Evolutionary conservation across 768 basidiomycete species (phyloP).

Genomic region (Rhizopogon vinicolor): DNA sequence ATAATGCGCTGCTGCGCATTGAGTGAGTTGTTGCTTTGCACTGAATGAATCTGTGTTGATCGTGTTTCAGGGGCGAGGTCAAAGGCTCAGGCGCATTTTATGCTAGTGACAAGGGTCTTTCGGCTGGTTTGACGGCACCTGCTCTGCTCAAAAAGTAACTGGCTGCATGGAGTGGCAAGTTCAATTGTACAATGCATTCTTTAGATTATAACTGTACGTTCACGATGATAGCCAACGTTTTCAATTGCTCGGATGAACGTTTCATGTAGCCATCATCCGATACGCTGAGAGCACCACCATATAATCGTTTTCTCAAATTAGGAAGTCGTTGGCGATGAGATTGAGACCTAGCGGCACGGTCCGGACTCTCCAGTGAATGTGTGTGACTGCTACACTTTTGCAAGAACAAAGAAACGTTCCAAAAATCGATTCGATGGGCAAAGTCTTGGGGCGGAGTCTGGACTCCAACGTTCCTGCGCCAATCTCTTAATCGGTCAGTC

Average conservation of each 20-base stretch:
- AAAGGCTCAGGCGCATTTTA: constrained; percentile 55
- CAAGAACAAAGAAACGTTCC: constrained; percentile 21
- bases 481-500: background rate
- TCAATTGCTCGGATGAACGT: background rate
- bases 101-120: constrained; percentile 77
- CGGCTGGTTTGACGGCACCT: constrained; percentile 70
- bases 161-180: background rate
- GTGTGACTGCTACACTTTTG: background rate
- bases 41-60: constrained; percentile 8
- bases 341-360: too few relatives aligned
- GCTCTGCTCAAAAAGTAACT: constrained; percentile 64
- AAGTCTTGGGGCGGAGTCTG: too few relatives aligned
- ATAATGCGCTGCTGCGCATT: constrained; percentile 86
- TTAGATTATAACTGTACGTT: constrained; percentile 22
- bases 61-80: constrained; percentile 65
- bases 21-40: constrained; percentile 50
- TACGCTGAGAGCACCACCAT: constrained; percentile 9
- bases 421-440: too few relatives aligned
- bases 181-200: constrained; percentile 23
- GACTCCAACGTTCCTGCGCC: too few relatives aligned
- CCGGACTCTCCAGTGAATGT: too few relatives aligned
- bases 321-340: background rate
- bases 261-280: background rate
- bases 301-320: background rate
- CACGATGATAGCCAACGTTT: constrained; percentile 7